phyloP scores from a whole-genome alignment of 345 rosid species.

The Garcia nutans region DNA sequence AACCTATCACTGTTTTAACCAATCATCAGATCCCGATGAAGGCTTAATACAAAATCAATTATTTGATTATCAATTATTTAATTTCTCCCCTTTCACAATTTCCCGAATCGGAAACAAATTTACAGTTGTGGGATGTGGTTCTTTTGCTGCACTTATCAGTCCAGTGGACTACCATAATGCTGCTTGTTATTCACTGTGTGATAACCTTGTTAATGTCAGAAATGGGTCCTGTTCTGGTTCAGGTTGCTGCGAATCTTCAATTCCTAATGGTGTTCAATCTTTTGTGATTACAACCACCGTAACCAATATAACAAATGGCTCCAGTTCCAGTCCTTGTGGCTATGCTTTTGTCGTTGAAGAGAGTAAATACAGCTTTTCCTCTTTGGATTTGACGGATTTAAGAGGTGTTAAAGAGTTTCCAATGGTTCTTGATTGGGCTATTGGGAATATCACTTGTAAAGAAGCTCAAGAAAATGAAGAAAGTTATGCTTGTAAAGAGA shows the following conservation, averaged over 20 bases:
- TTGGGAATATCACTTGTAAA: constrained; percentile 27
- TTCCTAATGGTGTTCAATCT: background rate
- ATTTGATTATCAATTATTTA: no score
- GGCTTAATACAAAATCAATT: background rate
- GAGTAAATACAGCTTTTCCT: constrained; percentile 9
- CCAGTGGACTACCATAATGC: background rate
- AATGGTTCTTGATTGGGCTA: constrained; percentile 35
- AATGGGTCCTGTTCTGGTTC: background rate
- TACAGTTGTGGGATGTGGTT: background rate
- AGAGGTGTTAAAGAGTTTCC: constrained; percentile 3
- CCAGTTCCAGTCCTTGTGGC: constrained; percentile 13
- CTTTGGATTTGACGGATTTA: background rate
- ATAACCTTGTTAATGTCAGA: background rate
- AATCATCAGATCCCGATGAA: background rate
- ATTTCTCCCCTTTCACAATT: background rate
- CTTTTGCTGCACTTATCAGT: background rate
- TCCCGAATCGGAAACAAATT: background rate
- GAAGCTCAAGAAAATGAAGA: background rate
- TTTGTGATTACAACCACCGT: background rate
- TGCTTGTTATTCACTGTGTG: background rate
- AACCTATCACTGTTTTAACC: background rate
- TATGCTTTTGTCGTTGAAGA: constrained; percentile 18
- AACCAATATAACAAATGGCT: background rate
- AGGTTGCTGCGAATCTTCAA: background rate
- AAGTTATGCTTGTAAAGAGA: constrained; percentile 14